Evolutionary conservation across 768 basidiomycete genomes (phyloP).

Genomic region (Mycena galericulata): DNA sequence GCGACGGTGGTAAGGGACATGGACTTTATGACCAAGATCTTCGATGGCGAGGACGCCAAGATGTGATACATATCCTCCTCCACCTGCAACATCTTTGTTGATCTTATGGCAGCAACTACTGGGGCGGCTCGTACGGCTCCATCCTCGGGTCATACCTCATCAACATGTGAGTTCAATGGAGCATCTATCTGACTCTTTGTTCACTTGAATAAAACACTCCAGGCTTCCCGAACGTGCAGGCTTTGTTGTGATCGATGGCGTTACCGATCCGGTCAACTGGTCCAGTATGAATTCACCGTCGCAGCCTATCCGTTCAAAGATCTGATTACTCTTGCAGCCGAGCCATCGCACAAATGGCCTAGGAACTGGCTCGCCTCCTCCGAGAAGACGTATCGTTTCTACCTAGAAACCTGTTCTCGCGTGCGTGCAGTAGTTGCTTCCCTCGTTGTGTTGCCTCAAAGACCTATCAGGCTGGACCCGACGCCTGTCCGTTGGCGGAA

Average conservation of each 20-base stretch:
- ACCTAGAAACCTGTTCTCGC: constrained; percentile 35
- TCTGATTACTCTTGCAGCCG: constrained; percentile 30
- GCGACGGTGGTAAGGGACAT: constrained; percentile 40
- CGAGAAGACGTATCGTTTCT: constrained; percentile 40
- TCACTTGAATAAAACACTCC: not conserved
- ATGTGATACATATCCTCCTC: constrained; percentile 26
- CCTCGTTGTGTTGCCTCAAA: too few relatives aligned
- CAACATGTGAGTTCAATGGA: constrained; percentile 39
- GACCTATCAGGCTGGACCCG: constrained; percentile 39
- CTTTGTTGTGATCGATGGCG: constrained; percentile 39
- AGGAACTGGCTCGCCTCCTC: constrained; percentile 36
- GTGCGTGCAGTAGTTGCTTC: not conserved
- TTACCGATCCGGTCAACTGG: constrained; percentile 39
- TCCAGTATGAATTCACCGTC: too few relatives aligned
- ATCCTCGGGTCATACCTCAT: constrained; percentile 40
- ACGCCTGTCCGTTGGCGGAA: constrained; percentile 33
- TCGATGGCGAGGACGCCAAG: constrained; percentile 37
- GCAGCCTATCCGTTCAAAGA: too few relatives aligned
- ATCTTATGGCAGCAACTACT: constrained; percentile 32
- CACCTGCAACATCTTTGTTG: too few relatives aligned
- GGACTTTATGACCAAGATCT: constrained; percentile 36
- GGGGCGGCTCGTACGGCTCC: constrained; percentile 37
- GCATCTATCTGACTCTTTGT: not conserved
- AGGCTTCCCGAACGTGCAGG: constrained; percentile 40
- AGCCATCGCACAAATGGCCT: constrained; percentile 40